Conservation (phyloP, 805 yeast species). For the Cyberlindnera sargentensis region DNA sequence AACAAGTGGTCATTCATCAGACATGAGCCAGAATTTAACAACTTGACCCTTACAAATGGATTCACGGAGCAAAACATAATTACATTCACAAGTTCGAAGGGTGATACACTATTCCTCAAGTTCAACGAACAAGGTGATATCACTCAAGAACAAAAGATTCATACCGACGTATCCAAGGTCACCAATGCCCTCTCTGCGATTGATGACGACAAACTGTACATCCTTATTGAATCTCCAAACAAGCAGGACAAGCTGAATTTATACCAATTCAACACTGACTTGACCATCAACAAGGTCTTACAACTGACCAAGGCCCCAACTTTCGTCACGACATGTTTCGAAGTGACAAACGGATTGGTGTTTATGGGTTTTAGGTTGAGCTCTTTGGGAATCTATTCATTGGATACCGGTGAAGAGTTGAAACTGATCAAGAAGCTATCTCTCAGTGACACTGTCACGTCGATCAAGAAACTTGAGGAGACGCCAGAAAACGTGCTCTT, state of each 20-base stretch:
- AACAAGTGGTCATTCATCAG: conserved; percentile 25
- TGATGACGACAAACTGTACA: conserved; percentile 24
- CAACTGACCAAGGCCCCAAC: conserved; percentile 35
- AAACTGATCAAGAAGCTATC: conserved; percentile 38
- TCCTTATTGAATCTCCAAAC: conserved; percentile 62
- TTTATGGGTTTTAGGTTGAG: conserved; percentile 70
- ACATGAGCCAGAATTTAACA: conserved; percentile 24
- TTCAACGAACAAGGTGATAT: conserved; percentile 32
- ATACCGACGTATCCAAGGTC: conserved; percentile 34
- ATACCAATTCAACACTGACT: conserved; percentile 28
- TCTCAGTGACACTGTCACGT: conserved; percentile 64
- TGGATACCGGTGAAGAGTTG: conserved; percentile 23
- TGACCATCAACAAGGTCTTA: conserved; percentile 21
- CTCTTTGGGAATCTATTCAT: conserved; percentile 49
- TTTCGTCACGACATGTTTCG: conserved; percentile 55
- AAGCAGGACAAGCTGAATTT: conserved; percentile 47
- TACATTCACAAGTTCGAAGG: conserved; percentile 31
- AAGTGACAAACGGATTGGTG: conserved; percentile 35
- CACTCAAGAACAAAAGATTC: conserved; percentile 13
- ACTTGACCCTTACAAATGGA: conserved; percentile 38
- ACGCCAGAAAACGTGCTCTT: conserved; percentile 17
- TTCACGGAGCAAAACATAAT: conserved; percentile 29
- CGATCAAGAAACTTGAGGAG: conserved; percentile 35
- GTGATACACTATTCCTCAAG: conserved; percentile 37
- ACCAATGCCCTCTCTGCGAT: conserved; percentile 39